Percentiles rank a stretch among this genome's conserved stretches.
These are phyloP conservation scores for Aquilaria agallochum DNA, from an alignment of 441 rosid species.

Conservation along the genomic window DNA sequence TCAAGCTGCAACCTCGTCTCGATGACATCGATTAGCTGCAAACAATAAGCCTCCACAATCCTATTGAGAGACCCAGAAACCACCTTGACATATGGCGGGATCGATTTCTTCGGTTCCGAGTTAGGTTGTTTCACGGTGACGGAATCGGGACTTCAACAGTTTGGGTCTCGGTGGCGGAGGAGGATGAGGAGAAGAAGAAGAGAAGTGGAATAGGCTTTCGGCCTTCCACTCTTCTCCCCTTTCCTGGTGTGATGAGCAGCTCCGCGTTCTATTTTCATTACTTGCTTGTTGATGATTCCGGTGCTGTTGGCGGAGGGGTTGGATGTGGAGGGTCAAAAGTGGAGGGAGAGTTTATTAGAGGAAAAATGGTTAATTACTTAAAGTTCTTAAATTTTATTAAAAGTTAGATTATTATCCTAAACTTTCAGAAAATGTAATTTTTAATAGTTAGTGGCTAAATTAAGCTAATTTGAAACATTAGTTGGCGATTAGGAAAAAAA, in stretches of 20 bases:
- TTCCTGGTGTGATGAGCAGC: neutral
- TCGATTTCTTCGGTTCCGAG: slow-evolving; percentile 21
- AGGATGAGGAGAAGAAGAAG: slow-evolving; percentile 1
- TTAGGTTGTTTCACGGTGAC: neutral
- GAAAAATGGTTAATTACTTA: no score
- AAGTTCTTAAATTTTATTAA: no score
- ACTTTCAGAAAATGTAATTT: no score
- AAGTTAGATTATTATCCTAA: no score
- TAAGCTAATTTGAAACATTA: no score
- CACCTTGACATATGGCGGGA: slow-evolving; percentile 80
- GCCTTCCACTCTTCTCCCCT: neutral
- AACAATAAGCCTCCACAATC: slow-evolving; percentile 68
- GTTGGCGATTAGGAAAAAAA: no score
- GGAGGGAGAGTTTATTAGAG: no score
- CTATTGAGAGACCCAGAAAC: slow-evolving; percentile 81
- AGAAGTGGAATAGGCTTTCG: neutral
- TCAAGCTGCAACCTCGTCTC: slow-evolving; percentile 88
- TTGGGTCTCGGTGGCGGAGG: neutral
- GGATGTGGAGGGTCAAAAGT: no score
- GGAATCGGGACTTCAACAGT: neutral
- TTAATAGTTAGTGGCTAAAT: no score
- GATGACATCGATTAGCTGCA: slow-evolving; percentile 88
- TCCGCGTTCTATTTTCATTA: no score
- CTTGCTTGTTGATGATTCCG: no score
- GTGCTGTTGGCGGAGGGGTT: no score